phyloP scores from a whole-genome alignment of 2,329 filamentous ascomycete genomes.

The Coleophoma cylindrospora region DNA sequence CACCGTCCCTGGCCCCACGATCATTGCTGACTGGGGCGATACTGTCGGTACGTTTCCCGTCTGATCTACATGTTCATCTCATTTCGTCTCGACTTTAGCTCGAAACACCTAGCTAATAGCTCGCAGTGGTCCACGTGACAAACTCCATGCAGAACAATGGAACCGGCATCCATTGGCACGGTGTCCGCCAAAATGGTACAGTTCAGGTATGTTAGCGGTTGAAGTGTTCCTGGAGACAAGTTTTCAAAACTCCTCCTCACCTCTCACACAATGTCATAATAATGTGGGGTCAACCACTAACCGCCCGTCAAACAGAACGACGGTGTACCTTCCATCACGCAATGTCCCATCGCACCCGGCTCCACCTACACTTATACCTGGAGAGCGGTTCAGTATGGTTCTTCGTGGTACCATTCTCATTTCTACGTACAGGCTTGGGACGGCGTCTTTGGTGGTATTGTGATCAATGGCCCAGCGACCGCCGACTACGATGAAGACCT shows the following conservation, averaged over 20 bases:
- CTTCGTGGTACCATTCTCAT: slow-evolving; percentile 55
- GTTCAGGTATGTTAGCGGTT: slow-evolving; percentile 19
- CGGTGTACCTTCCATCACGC: slow-evolving; percentile 33
- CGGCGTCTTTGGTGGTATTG: slow-evolving; percentile 51
- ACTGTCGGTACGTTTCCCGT: slow-evolving; percentile 3
- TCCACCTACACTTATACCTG: not conserved
- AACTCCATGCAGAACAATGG: slow-evolving; percentile 30
- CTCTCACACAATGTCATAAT: too few species aligned
- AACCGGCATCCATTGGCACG: slow-evolving; percentile 43
- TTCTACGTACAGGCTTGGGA: slow-evolving; percentile 41
- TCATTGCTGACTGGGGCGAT: slow-evolving; percentile 28
- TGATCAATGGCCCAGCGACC: slow-evolving; percentile 55
- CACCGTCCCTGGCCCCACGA: slow-evolving; percentile 22
- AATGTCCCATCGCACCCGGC: not conserved
- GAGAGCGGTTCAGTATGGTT: slow-evolving; percentile 31
- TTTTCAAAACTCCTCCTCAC: too few species aligned
- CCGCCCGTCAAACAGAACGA: slow-evolving; percentile 15
- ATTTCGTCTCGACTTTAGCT: not conserved
- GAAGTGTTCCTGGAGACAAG: not conserved
- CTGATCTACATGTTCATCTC: not conserved
- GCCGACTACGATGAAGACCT: slow-evolving; percentile 57
- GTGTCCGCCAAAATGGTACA: slow-evolving; percentile 33
- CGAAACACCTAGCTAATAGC: not conserved
- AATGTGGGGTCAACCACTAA: too few species aligned
- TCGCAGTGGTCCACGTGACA: slow-evolving; percentile 21